A percentile compares a stretch with the other conserved stretches of the same genome.
Conservation (phyloP, 208 protist species). For the Crithidia expoeki region DNA sequence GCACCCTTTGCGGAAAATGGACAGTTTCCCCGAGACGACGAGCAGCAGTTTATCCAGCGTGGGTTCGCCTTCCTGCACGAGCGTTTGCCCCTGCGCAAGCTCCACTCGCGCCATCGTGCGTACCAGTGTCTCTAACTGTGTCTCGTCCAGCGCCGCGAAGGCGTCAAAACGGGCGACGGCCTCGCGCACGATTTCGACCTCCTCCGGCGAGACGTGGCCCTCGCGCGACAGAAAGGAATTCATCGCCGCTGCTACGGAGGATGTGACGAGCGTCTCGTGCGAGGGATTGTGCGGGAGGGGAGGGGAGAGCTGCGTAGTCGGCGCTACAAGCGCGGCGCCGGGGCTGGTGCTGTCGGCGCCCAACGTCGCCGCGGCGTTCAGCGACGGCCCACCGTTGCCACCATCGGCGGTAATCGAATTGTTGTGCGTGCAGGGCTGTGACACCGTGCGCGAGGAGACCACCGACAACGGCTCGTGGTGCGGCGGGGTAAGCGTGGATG, state of each 20-base stretch:
- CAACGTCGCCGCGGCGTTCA: not conserved
- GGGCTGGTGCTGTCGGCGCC: conserved; percentile 1
- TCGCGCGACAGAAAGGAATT: conserved; percentile 36
- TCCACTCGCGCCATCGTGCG: conserved; percentile 51
- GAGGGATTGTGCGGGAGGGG: not conserved
- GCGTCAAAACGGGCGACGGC: conserved; percentile 48
- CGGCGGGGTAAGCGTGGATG: not conserved
- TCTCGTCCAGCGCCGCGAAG: conserved; percentile 65
- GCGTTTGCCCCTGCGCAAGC: conserved; percentile 41
- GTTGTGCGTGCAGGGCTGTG: conserved; percentile 12
- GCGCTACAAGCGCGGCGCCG: not conserved
- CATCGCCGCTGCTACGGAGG: conserved; percentile 36
- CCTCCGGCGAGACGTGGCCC: conserved; percentile 35
- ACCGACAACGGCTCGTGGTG: not conserved
- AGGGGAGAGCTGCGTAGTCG: conserved; percentile 19
- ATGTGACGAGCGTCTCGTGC: conserved; percentile 14
- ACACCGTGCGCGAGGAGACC: conserved; percentile 11
- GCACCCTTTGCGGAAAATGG: conserved; percentile 40
- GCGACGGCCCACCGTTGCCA: not conserved
- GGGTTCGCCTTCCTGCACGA: conserved; percentile 47
- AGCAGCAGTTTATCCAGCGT: conserved; percentile 52
- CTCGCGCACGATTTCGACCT: conserved; percentile 59
- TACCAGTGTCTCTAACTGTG: conserved; percentile 65
- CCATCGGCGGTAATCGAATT: conserved; percentile 2
- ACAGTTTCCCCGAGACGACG: conserved; percentile 54